phyloP scores from a whole-genome alignment of 176 grass and related monocot species.

The Rhynchospora pubera region DNA sequence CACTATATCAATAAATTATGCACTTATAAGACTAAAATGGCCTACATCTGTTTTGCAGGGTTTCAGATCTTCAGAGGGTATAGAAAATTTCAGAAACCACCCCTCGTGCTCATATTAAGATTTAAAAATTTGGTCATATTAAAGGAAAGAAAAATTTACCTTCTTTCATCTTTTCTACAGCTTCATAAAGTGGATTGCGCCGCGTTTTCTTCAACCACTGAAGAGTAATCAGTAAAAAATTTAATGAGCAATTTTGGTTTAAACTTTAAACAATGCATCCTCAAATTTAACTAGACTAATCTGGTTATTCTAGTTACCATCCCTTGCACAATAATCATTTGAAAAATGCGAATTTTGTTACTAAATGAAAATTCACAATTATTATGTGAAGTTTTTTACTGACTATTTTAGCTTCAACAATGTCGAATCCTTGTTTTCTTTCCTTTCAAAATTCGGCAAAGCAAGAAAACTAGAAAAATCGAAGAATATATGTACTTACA shows the following conservation, averaged over 20 bases:
- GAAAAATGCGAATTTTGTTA: not conserved
- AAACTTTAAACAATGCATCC: not conserved
- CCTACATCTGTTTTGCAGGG: not conserved
- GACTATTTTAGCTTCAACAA: not conserved
- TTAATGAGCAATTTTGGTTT: not conserved
- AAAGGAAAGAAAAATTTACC: conserved; percentile 27
- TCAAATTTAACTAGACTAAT: not conserved
- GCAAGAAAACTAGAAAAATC: not conserved
- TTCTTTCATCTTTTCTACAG: conserved; percentile 99
- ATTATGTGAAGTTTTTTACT: not conserved
- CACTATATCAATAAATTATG: not conserved
- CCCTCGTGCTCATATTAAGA: not conserved
- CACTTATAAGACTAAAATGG: not conserved
- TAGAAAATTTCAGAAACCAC: not conserved
- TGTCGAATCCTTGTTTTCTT: not conserved
- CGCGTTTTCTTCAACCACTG: conserved; percentile 92
- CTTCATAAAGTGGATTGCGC: conserved; percentile 78
- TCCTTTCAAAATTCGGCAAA: too few species aligned
- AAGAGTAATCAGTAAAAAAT: conserved; percentile 13
- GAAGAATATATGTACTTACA: conserved; percentile 34
- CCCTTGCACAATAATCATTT: not conserved
- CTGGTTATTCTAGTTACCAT: not conserved
- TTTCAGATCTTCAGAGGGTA: not conserved
- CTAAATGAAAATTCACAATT: not conserved
- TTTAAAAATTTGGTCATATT: not conserved